These are phyloP conservation scores for Chlamydomonas sp. DNA, from an alignment of 139 green algal species.

Conservation along the genomic window DNA sequence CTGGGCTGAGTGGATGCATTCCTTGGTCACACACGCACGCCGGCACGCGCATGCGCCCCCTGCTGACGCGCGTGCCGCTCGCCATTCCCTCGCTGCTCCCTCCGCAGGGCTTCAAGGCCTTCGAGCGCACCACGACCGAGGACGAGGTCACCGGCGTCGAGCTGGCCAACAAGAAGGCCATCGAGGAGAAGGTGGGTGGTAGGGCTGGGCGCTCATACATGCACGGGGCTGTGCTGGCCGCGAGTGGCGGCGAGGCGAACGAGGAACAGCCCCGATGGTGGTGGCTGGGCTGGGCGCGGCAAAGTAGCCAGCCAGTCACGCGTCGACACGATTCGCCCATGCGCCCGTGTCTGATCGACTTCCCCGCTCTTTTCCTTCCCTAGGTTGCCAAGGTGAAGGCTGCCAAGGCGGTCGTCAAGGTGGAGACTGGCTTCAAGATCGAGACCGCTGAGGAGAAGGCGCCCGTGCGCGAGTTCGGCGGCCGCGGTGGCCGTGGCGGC, in stretches of 20 bases:
- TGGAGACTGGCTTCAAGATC: constrained; percentile 38
- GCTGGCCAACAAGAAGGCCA: constrained; percentile 38
- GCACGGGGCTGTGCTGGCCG: background rate
- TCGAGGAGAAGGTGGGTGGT: constrained; percentile 13
- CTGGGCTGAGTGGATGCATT: background rate
- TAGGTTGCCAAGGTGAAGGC: background rate
- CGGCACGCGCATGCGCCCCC: background rate
- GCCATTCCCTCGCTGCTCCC: background rate
- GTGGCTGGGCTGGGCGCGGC: too few species aligned
- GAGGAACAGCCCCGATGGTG: too few species aligned
- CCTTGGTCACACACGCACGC: background rate
- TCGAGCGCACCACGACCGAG: constrained; percentile 29
- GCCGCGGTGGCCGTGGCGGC: constrained; percentile 4
- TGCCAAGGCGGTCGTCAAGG: constrained; percentile 14
- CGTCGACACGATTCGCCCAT: too few species aligned
- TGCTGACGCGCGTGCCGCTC: background rate
- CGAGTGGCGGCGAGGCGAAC: too few species aligned
- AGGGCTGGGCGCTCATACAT: background rate
- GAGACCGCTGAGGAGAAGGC: constrained; percentile 5
- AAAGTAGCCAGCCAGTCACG: too few species aligned
- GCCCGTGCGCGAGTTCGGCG: background rate
- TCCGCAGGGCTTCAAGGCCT: background rate
- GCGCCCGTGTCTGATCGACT: too few species aligned
- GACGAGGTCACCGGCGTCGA: constrained; percentile 33
- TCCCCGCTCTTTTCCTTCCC: background rate